Evolutionary conservation across 2,329 filamentous ascomycete genomes (phyloP), one percentile per base, ranked within the genome.

Genomic region (Pyrenochaeta sp.): DNA sequence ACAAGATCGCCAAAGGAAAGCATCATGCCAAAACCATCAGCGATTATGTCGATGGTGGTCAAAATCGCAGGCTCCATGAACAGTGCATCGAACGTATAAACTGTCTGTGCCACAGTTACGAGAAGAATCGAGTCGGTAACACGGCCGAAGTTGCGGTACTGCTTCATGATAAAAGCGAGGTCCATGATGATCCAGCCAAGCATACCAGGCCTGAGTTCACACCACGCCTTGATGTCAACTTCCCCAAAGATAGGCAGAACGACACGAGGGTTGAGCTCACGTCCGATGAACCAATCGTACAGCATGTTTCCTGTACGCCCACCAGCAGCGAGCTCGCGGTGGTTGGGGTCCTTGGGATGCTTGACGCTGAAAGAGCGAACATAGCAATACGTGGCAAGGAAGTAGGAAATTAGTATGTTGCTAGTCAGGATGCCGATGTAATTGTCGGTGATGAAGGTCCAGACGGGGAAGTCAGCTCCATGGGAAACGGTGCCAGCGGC

Each of bases 201-300:
- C 78, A 97, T 82, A 34, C 93, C 93, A 0, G 93, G 93, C n/a
- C 93, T 86, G 63, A 96, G 80, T 74, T 97, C 93, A 71, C 88
- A 88, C 71, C 87, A 96, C 48, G 86, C 80, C 74, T 96, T 96
- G 73, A 97, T 87, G 65, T 97, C 93, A 35, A 96, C 80, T 59
- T 90, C 88, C 45, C 90, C 90, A 53, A 96, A 80, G 35, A 95
- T 70, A 2, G 91, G 91, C 17, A 96, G 75, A 0, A 80, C 83
- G 47, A 95, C 72, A 35, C 92, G 89, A 3, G 93, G 93, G 74
- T 97, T 97, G 48, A 97, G 84, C 72, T 97, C 93, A 19, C 93
- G 89, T 14, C 93, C 93, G 55, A 97, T 96, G 74, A 91, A 97
- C 85, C 90, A 97, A 73, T 97, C 93, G 71, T 97, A 96, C 24